A percentile compares a stretch with the other conserved stretches of the same genome.
These are phyloP conservation scores for Scutellaria barbata DNA, from an alignment of 257 asterid species.

Conservation along the genomic window DNA sequence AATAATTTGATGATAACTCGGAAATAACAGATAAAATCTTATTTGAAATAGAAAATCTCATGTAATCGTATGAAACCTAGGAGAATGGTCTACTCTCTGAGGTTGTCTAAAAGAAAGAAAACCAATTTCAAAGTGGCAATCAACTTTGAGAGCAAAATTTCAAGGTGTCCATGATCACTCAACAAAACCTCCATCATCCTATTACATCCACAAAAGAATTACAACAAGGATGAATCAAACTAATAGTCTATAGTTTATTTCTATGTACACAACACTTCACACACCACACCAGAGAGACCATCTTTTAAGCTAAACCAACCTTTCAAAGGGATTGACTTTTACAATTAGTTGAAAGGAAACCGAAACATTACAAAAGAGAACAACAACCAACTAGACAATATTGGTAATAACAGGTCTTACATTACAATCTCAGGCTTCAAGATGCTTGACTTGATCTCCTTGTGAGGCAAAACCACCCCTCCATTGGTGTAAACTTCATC, in stretches of 20 bases:
- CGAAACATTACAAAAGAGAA: not conserved
- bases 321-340: constrained; percentile 28
- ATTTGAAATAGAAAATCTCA: too few relatives aligned
- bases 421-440: constrained; percentile 84
- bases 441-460: constrained; percentile 87
- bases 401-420: constrained; percentile 44
- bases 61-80: too few relatives aligned
- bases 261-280: constrained; percentile 37
- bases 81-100: too few relatives aligned
- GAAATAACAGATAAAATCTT: too few relatives aligned
- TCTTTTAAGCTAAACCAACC: constrained; percentile 20
- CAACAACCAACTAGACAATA: constrained; percentile 25
- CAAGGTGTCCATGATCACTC: constrained; percentile 6
- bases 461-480: constrained; percentile 86
- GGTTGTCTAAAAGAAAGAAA: too few relatives aligned
- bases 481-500: constrained; percentile 88
- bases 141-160: not conserved
- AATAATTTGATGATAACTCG: too few relatives aligned
- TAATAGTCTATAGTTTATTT: constrained; percentile 41
- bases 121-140: not conserved
- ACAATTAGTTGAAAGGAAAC: constrained; percentile 34
- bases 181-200: constrained; percentile 24
- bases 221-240: not conserved
- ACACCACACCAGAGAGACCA: constrained; percentile 25
- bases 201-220: constrained; percentile 24